Percentiles rank a stretch among this genome's conserved stretches.
Conservation (phyloP, 768 basidiomycete species). For the Amanita molliuscula region DNA sequence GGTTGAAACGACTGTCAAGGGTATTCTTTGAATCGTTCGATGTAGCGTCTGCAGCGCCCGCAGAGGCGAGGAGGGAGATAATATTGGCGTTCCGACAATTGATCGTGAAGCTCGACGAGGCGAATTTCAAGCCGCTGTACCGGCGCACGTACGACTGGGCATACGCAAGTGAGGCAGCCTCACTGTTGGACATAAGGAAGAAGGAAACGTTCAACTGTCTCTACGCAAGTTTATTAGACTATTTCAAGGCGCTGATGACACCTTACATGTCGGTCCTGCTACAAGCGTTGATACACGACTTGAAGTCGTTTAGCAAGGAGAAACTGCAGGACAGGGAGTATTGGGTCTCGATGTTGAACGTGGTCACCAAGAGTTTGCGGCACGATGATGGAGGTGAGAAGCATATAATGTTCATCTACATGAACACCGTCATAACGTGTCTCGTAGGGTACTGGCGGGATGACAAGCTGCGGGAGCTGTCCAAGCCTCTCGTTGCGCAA, state of each 20-base stretch:
- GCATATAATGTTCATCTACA: background rate
- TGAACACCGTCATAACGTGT: background rate
- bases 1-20: slow-evolving; percentile 61
- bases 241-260: slow-evolving; percentile 87
- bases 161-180: slow-evolving; percentile 48
- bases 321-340: slow-evolving; percentile 28
- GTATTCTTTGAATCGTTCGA: slow-evolving; percentile 76
- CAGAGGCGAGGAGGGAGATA: slow-evolving; percentile 17
- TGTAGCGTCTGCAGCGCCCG: slow-evolving; percentile 23
- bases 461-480: slow-evolving; percentile 58
- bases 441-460: slow-evolving; percentile 84
- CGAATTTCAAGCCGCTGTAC: slow-evolving; percentile 85
- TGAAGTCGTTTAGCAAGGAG: slow-evolving; percentile 37
- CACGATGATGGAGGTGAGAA: slow-evolving; percentile 74
- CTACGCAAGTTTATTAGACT: slow-evolving; percentile 66
- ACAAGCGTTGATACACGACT: slow-evolving; percentile 50
- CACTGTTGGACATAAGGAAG: slow-evolving; percentile 19
- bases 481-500: slow-evolving; percentile 54
- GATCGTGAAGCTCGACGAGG: slow-evolving; percentile 88
- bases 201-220: slow-evolving; percentile 68
- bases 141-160: slow-evolving; percentile 94
- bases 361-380: slow-evolving; percentile 58
- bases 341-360: slow-evolving; percentile 54
- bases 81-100: slow-evolving; percentile 79
- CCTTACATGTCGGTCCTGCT: slow-evolving; percentile 82